Percentiles rank a stretch among this genome's conserved stretches.
Evolutionary conservation across 192 early-diverging fungal species (phyloP).

Genomic region (Backusella luteola): DNA sequence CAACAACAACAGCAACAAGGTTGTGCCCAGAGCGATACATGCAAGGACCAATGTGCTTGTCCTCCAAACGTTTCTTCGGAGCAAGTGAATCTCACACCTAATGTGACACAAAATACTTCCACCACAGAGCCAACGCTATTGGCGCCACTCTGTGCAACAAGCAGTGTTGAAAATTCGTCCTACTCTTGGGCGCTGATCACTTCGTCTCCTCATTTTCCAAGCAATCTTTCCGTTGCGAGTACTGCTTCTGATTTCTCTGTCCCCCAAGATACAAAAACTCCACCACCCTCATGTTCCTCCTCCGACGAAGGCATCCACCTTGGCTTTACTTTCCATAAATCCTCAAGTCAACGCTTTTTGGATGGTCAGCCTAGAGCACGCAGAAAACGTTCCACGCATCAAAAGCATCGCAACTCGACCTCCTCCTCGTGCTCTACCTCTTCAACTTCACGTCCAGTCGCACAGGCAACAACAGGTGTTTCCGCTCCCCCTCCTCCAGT

Average conservation of each 20-base stretch:
- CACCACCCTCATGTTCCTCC: neutral
- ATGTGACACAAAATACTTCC: slow-evolving; percentile 3
- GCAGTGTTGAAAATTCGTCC: slow-evolving; percentile 3
- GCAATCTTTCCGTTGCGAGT: neutral
- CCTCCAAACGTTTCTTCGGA: neutral
- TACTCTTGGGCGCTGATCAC: slow-evolving; percentile 20
- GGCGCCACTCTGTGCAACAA: slow-evolving; percentile 10
- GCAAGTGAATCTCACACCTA: neutral
- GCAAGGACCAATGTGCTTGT: slow-evolving; percentile 6
- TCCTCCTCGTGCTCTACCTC: neutral
- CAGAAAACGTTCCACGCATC: neutral
- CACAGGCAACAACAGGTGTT: neutral
- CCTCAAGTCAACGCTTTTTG: slow-evolving; percentile 7
- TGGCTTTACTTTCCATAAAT: slow-evolving; percentile 13
- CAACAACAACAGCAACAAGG: neutral
- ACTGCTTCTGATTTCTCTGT: neutral
- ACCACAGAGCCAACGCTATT: neutral
- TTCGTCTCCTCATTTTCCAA: neutral
- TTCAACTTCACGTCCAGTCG: neutral
- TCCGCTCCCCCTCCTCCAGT: neutral
- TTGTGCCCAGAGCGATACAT: neutral
- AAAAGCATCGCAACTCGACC: neutral
- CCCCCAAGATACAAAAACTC: neutral
- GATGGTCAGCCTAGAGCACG: slow-evolving; percentile 7
- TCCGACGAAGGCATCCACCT: neutral